Conservation (phyloP, 1,284 basidiomycete genomes). For the Wallemia hederae region DNA sequence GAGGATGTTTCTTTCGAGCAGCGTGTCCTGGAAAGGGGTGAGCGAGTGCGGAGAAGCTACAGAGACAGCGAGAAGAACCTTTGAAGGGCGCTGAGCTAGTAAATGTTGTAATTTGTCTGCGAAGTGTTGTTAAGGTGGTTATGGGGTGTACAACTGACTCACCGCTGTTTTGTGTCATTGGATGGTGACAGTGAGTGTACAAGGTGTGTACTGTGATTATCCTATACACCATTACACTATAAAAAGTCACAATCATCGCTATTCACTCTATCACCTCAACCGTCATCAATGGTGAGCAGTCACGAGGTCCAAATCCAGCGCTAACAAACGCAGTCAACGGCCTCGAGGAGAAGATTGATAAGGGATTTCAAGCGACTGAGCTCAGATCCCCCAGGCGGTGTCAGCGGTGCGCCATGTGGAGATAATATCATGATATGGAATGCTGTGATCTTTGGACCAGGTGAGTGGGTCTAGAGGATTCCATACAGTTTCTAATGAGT, state of each 20-base stretch:
- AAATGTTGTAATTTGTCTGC: neutral
- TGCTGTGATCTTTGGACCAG: constrained; percentile 93
- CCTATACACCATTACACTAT: neutral
- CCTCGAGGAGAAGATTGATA: constrained; percentile 64
- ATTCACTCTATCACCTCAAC: neutral
- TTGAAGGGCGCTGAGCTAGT: neutral
- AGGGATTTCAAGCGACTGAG: constrained; percentile 88
- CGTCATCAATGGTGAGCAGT: neutral
- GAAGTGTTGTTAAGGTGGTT: neutral
- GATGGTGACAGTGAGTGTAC: neutral
- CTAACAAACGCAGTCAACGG: constrained; percentile 33
- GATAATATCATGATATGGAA: constrained; percentile 99
- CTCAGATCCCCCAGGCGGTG: constrained; percentile 76
- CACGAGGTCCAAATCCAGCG: neutral
- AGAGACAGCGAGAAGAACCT: too few relatives aligned
- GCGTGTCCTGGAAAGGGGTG: too few relatives aligned
- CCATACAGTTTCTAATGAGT: neutral
- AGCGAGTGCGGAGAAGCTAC: too few relatives aligned
- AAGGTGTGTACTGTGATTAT: neutral
- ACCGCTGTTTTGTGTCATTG: neutral
- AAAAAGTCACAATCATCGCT: neutral
- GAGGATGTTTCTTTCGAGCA: neutral
- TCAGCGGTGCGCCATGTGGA: constrained; percentile 80
- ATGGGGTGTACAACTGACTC: too few relatives aligned
- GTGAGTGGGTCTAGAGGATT: constrained; percentile 21